phyloP scores from a whole-genome alignment of 768 basidiomycete genomes.

The Mycena indigotica region DNA sequence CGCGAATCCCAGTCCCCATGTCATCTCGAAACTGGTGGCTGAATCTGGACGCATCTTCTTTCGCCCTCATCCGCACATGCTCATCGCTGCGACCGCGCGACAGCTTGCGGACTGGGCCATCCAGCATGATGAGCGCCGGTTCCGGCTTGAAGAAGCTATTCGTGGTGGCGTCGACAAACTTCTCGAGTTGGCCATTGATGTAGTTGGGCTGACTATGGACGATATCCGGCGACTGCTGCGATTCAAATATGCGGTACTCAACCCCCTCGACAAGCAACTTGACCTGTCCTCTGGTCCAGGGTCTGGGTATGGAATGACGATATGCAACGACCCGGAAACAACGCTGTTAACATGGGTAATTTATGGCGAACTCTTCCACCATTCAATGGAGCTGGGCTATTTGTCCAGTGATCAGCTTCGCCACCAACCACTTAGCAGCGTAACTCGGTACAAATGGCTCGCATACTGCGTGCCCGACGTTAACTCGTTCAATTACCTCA shows the following conservation, averaged over 20 bases:
- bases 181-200: constrained; percentile 14
- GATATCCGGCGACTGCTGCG: constrained; percentile 16
- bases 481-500: constrained; percentile 13
- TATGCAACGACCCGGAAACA: constrained; percentile 18
- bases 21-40: constrained; percentile 17
- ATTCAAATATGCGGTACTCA: constrained; percentile 17
- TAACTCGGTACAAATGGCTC: constrained; percentile 19
- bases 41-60: constrained; percentile 19
- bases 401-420: neutral
- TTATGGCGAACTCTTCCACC: constrained; percentile 21
- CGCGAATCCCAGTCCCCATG: constrained; percentile 9
- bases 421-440: constrained; percentile 14
- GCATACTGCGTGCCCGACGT: constrained; percentile 21
- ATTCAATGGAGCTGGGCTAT: constrained; percentile 14
- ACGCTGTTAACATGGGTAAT: constrained; percentile 16
- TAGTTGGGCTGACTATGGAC: constrained; percentile 17
- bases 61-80: constrained; percentile 22
- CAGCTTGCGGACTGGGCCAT: constrained; percentile 22
- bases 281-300: constrained; percentile 10
- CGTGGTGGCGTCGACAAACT: constrained; percentile 19
- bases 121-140: constrained; percentile 10
- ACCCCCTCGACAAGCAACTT: constrained; percentile 11
- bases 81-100: constrained; percentile 19
- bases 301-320: neutral
- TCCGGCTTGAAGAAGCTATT: constrained; percentile 12